Conservation (phyloP, 352 stramenopile species). For the Phytophthora parvispora region DNA sequence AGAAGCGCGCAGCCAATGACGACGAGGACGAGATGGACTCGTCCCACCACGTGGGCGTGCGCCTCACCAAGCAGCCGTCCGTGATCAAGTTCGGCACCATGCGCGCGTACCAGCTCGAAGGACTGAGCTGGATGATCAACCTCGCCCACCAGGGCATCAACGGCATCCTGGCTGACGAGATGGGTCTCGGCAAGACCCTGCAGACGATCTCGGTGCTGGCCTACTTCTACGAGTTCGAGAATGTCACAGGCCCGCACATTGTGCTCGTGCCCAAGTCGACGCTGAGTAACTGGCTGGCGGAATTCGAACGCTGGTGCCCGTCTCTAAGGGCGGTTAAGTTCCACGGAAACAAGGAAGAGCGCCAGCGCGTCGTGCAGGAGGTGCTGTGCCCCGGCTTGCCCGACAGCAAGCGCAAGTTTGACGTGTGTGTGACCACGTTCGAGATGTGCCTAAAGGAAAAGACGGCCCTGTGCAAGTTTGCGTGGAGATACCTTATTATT, state of each 20-base stretch:
- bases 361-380: conserved; percentile 87
- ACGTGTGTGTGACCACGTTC: conserved; percentile 98
- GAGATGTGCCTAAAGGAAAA: conserved; percentile 96
- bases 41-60: conserved; percentile 82
- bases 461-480: conserved; percentile 90
- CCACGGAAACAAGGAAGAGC: conserved; percentile 93
- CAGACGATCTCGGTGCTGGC: conserved; percentile 91
- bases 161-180: conserved; percentile 98
- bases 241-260: conserved; percentile 92
- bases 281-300: conserved; percentile 95
- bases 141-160: conserved; percentile 99
- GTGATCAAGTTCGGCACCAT: conserved; percentile 96
- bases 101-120: conserved; percentile 98
- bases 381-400: conserved; percentile 89
- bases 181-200: conserved; percentile 99
- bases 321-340: conserved; percentile 94
- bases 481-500: conserved; percentile 92
- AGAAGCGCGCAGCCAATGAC: conserved; percentile 88
- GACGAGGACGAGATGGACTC: conserved; percentile 87
- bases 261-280: conserved; percentile 96
- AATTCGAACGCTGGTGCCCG: conserved; percentile 95
- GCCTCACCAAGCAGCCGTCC: conserved; percentile 93
- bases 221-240: conserved; percentile 89
- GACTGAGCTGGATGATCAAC: conserved; percentile 99
- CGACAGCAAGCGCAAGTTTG: conserved; percentile 96